Evolutionary conservation across 192 early-diverging fungal genomes (phyloP), one percentile per base, ranked within the genome.

Genomic region (Gonapodya sp.): DNA sequence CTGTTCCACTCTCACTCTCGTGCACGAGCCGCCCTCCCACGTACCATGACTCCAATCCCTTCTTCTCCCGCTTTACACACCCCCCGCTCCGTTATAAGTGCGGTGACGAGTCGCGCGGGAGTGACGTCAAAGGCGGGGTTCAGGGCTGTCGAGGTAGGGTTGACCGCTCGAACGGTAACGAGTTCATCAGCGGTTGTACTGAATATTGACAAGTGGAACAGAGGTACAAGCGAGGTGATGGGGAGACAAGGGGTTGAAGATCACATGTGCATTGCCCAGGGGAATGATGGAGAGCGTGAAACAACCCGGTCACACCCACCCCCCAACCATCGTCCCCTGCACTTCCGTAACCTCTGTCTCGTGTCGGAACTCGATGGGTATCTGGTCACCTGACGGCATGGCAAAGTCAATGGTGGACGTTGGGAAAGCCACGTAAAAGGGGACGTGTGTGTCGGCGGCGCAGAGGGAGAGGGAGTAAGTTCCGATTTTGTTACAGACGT

Each of bases 51-150:
- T 8, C 46, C 46, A 64, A 64, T 8, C 46, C 46, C 46, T 64
- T 64, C 46, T 24, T 64, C 46, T 64, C 46, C 46, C 8, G 46
- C 46, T 24, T 64, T 8, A 24, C 46, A 64, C 8, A 64, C 46
- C 8, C 46, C 46, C 24, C 46, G 46, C 24, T 64, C 46, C 8
- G 46, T 64, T 8, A 64, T 64, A 8, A 64, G 46, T 24, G 46
- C 46, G 46, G 46, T 64, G 8, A 64, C 46, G 46, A 64, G 46
- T 64, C 46, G 46, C 8, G 46, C 8, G 8, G 46, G 46, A 16
- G 46, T 64, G 46, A 64, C 46, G 46, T 64, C 46, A 64, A 64
- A 64, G 46, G 46, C 46, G 8, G 46, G 46, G 46, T 64, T 64
- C 8, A 64, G 46, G 8, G 46, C 46, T 8, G 46, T 16, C 8